Evolutionary conservation across 768 basidiomycete species (phyloP), one percentile per base, ranked within the genome.

Genomic region (Steccherinum ochraceum): DNA sequence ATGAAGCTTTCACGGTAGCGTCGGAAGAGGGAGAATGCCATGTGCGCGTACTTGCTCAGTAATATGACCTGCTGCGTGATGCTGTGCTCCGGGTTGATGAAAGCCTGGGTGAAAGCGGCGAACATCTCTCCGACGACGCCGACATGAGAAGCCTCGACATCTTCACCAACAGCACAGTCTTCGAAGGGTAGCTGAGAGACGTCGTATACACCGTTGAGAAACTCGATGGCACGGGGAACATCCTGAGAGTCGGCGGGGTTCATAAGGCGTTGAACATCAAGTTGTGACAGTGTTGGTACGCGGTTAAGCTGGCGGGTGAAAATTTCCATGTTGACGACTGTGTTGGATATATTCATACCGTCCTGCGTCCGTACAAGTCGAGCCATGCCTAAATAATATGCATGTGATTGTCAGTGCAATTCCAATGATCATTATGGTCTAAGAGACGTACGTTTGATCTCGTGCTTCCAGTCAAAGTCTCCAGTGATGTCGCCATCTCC

Each of bases 51-150:
- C 30, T 57, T 57, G 50, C 53, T 55, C 2, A 57, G 27, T 2
- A 49, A 51, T 2, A 24, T 24, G 3, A 57, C 23, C 45, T 57
- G 56, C 23, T 55, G 13, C 20, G 48, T 43, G 3, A 57, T 26
- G 41, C 20, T 46, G 25, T 43, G 51, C 42, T 45, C 13, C 3
- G 45, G 44, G 7, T 27, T 19, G 5, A 52, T 42, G 35, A 55
- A 55, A 5, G 47, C 23, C 21, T 52, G 52, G 35, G 52, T 45
- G 42, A 55, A 55, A 4, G 54, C 18, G 24, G 23, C 18, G 4
- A 69, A 56, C 45, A 63, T 56, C 42, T 68, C 63, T 4, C 64
- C 64, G 19, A 68, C 53, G 20, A 66, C 56, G 47, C 35, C 57
- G 5, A 68, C 49, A 3, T 44, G 26, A 43, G 53, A 40, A 18